Evolutionary conservation across 352 stramenopile species (phyloP), one percentile per base, ranked within the genome.

Genomic region (Phytophthora syringae): DNA sequence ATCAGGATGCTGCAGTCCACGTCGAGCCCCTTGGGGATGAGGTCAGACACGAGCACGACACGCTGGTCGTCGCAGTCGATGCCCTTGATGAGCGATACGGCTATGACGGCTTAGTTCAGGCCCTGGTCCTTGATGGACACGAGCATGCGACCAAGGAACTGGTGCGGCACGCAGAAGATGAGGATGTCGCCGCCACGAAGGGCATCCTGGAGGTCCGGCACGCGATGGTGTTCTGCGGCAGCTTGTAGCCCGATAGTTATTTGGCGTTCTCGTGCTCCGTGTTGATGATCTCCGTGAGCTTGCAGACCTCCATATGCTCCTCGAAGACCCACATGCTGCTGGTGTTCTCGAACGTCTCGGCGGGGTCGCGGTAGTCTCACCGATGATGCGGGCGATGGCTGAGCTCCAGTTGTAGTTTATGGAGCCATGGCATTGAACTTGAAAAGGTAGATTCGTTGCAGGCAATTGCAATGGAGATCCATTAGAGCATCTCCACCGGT

Each of bases 281-380:
- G 74, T 99, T 99, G 79, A 99, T 99, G 57, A 99, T 95, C 45
- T 99, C 84, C 22, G 93, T 98, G 30, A 99, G 86, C 60, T 98
- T 98, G 43, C 83, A 76, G 53, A 80, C 81, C 37, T 97, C 71
- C 48, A 91, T 76, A 18, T 98, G 81, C 61, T 97, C 84, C 73
- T 99, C 96, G 65, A 96, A 99, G 15, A 99, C 96, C 96, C 95
- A 99, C 94, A 99, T 98, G 76, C 95, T 97, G 52, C 99, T 95
- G 69, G 90, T 65, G 30, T 74, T 67, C 67, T 98, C 83, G 77
- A 98, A 98, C 40, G 86, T 81, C 5, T 80, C 53, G 21, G 34
- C 40, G 80, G 55, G 2, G 74, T 73, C 61, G 72, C 53, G 44
- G 83, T 91, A 74, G 91, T 93, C 58, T 88, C 85, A 63, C 85